Conservation (phyloP, 805 yeast genomes). For the Ogataea kodamae region DNA sequence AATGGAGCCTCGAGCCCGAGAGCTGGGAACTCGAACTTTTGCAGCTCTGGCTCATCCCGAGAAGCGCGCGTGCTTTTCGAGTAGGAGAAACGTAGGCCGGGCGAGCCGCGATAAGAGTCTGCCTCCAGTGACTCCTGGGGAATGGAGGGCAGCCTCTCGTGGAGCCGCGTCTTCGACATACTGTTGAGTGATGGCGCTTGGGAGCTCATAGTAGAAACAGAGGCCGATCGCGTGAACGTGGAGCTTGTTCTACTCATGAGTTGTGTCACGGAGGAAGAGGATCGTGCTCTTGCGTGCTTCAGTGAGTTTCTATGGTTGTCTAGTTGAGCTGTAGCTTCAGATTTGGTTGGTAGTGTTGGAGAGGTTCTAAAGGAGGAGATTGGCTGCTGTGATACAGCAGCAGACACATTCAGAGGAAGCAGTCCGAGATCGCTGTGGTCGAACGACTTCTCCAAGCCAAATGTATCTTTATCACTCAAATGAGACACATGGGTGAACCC, state of each 20-base stretch:
- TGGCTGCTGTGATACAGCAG: constrained; percentile 21
- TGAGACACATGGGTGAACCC: constrained; percentile 34
- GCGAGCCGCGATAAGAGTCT: constrained; percentile 8
- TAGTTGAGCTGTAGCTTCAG: not conserved
- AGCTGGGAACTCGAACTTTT: constrained; percentile 20
- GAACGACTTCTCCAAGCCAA: constrained; percentile 32
- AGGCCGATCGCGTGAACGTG: constrained; percentile 30
- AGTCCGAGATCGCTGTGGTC: constrained; percentile 14
- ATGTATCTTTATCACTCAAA: constrained; percentile 27
- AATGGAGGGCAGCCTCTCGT: constrained; percentile 22
- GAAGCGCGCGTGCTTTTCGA: constrained; percentile 8
- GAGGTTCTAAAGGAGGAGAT: constrained; percentile 33
- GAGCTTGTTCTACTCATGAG: constrained; percentile 24
- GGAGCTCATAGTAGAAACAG: constrained; percentile 27
- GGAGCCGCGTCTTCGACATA: constrained; percentile 3
- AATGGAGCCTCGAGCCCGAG: constrained; percentile 1
- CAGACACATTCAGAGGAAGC: constrained; percentile 11
- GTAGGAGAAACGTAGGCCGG: constrained; percentile 10
- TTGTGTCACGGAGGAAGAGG: constrained; percentile 21
- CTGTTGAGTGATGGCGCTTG: constrained; percentile 14
- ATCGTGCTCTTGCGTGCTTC: constrained; percentile 16
- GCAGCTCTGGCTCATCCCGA: constrained; percentile 13
- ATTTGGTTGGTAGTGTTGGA: constrained; percentile 17
- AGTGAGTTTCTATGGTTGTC: constrained; percentile 3
- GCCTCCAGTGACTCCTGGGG: constrained; percentile 19